These are phyloP conservation scores for Reutealis trisperma DNA, from an alignment of 345 rosid species.

Conservation along the genomic window DNA sequence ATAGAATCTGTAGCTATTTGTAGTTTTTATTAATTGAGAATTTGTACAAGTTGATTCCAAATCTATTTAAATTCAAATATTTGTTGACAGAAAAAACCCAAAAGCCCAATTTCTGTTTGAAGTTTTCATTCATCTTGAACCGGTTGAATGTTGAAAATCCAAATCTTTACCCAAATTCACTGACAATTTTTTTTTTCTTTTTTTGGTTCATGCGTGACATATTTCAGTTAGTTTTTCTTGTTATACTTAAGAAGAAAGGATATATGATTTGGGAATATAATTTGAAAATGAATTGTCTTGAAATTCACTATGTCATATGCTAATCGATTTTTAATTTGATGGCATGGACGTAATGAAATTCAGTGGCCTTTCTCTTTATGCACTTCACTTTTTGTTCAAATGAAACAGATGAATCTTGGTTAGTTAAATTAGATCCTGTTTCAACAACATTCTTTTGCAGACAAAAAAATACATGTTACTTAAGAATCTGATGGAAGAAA, in stretches of 20 bases:
- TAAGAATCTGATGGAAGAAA: constrained; percentile 70
- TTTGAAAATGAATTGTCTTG: no score
- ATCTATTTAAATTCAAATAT: not conserved
- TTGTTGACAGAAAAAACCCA: not conserved
- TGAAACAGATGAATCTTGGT: not conserved
- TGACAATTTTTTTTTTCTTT: not conserved
- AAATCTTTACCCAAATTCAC: no score
- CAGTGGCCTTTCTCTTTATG: not conserved
- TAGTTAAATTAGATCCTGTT: constrained; percentile 15
- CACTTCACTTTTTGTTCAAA: not conserved
- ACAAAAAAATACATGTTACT: constrained; percentile 30
- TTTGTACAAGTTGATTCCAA: not conserved
- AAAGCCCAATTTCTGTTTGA: not conserved
- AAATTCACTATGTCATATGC: no score
- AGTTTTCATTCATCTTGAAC: not conserved
- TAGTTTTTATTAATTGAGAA: not conserved
- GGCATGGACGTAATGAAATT: not conserved
- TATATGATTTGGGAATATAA: no score
- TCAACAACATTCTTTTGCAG: constrained; percentile 28
- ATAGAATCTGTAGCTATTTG: not conserved
- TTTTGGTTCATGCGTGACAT: not conserved
- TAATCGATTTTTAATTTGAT: not conserved
- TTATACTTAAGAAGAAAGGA: not conserved
- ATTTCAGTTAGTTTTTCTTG: not conserved
- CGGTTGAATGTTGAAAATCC: no score